phyloP scores from a whole-genome alignment of 2,329 filamentous ascomycete genomes.

The Didymellaceae sp. region DNA sequence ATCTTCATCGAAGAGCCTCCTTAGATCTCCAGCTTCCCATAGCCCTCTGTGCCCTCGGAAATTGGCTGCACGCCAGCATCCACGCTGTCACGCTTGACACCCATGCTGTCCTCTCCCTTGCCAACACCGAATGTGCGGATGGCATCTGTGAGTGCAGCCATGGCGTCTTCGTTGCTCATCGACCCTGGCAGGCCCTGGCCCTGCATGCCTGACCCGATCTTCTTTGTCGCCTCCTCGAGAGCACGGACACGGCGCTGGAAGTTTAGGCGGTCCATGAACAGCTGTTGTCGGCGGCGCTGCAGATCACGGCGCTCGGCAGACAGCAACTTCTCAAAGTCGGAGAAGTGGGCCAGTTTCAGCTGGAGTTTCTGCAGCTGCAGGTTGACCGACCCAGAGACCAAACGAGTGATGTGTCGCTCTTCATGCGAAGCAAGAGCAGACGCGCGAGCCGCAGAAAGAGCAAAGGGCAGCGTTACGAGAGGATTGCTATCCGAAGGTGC shows the following conservation, averaged over 20 bases:
- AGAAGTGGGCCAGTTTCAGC: slow-evolving; percentile 93
- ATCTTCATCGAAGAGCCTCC: background rate
- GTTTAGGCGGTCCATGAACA: slow-evolving; percentile 88
- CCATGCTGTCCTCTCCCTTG: slow-evolving; percentile 46
- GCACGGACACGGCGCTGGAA: slow-evolving; percentile 88
- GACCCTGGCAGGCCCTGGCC: slow-evolving; percentile 42
- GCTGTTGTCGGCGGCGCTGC: slow-evolving; percentile 87
- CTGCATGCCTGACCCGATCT: slow-evolving; percentile 42
- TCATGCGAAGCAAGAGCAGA: slow-evolving; percentile 92
- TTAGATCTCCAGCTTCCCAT: slow-evolving; percentile 45
- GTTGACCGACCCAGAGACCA: slow-evolving; percentile 91
- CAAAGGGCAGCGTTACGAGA: slow-evolving; percentile 80
- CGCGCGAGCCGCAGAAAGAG: slow-evolving; percentile 82
- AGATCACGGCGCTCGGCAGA: slow-evolving; percentile 92
- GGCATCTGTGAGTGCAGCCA: slow-evolving; percentile 43
- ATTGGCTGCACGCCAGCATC: slow-evolving; percentile 39
- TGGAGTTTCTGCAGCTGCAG: slow-evolving; percentile 95
- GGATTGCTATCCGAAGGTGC: slow-evolving; percentile 37
- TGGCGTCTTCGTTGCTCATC: slow-evolving; percentile 42
- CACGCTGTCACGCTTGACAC: slow-evolving; percentile 38
- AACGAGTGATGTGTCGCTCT: slow-evolving; percentile 92
- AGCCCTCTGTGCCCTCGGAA: slow-evolving; percentile 43
- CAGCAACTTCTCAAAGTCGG: slow-evolving; percentile 91
- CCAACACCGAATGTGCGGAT: slow-evolving; percentile 45
- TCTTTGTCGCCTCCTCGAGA: slow-evolving; percentile 76